phyloP scores from a whole-genome alignment of 2,329 filamentous ascomycete species.

The Aspergillus amoenus region DNA sequence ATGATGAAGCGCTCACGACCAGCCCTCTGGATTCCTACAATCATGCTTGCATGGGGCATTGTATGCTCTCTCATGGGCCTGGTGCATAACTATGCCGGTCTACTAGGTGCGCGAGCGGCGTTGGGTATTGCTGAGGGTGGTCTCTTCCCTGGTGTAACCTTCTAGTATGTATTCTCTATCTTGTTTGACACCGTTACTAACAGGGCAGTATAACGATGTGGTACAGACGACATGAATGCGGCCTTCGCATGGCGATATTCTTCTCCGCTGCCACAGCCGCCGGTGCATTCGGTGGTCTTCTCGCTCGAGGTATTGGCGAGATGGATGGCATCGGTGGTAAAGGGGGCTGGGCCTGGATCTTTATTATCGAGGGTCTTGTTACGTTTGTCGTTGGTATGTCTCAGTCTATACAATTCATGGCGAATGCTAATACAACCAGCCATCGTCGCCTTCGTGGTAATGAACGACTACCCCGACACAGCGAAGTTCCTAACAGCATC shows the following conservation, averaged over 20 bases:
- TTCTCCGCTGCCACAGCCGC: conserved; percentile 15
- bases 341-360: conserved; percentile 12
- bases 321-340: neutral
- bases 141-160: conserved; percentile 14
- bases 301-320: conserved; percentile 12
- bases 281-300: conserved; percentile 15
- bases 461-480: conserved; percentile 16
- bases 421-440: neutral
- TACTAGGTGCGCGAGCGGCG: conserved; percentile 50
- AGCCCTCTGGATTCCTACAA: conserved; percentile 52
- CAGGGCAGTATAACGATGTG: conserved; percentile 4
- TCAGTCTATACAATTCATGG: no score
- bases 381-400: conserved; percentile 8
- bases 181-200: neutral
- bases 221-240: conserved; percentile 16
- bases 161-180: conserved; percentile 3
- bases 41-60: conserved; percentile 44
- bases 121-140: conserved; percentile 49
- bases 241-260: conserved; percentile 16
- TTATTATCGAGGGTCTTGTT: conserved; percentile 13
- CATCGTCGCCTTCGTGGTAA: conserved; percentile 10
- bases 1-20: conserved; percentile 50
- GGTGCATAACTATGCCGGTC: conserved; percentile 50
- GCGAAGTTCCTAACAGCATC: conserved; percentile 11
- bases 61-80: conserved; percentile 48